Evolutionary conservation across 257 asterid species (phyloP), one percentile per base, ranked within the genome.

Genomic region (Jaltomata sinuosa): DNA sequence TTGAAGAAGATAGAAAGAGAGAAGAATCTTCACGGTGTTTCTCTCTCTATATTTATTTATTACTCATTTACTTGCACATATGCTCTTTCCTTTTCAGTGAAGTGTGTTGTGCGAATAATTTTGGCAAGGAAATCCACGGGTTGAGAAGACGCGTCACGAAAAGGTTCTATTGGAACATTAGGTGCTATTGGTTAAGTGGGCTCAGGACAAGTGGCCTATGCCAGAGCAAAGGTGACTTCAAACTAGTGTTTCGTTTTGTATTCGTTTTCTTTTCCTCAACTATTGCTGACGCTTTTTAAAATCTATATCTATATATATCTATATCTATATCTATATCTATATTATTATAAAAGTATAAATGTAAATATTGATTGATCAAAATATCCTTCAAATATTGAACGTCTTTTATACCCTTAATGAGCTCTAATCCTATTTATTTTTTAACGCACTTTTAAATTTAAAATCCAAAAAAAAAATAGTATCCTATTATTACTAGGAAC

Each of bases 71-170:
- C 36, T 25, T 25, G 40, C 38, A 47, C 40, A 76, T 45, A 76
- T 47, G 81, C 81, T 27, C 79, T 76, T 25, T 47, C 81, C 59
- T 47, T 76, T 27, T 76, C 12, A 38, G 5, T 71, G 7, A 65
- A 62, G 72, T 18, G 45, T 34, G 25, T 65, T 16, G 57, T 42
- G 55, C 8, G 14, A 72, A 42, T 15, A 72, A 71, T 40, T 40
- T 11, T 22, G 29, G 29, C 11, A 57, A 5, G 6, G 31, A 21
- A 57, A 57, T 2, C 32, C 86, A 89, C 90, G 91, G 88, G 88
- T 80, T 21, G 25, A 8, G 0, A 5, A 1, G 62, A 55, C 83
- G 89, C 83, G 87, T 84, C 87, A 77, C 14, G 81, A 5, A 34
- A 85, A 83, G 72, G 77, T 80, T 83, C 83, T 53, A 83, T 78